A percentile compares a stretch with the other conserved stretches of the same genome.
phyloP scores from a whole-genome alignment of 1,284 basidiomycete species.

The Rhodotorula sp. region DNA sequence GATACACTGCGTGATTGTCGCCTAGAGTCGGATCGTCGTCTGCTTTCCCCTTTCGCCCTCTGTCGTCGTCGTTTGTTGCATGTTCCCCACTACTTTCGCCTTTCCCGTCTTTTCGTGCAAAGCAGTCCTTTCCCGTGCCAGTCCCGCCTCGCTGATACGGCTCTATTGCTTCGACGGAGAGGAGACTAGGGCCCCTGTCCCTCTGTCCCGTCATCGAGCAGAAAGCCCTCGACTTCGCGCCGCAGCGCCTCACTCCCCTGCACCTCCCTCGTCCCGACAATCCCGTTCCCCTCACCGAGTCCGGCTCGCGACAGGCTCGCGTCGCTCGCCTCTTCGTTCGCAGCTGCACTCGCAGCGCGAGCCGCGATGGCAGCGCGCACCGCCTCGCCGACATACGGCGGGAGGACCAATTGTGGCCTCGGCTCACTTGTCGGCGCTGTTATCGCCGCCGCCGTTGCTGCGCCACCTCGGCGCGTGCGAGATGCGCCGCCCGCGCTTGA shows the following conservation, averaged over 20 bases:
- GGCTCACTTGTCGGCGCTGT: not conserved
- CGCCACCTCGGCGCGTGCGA: not conserved
- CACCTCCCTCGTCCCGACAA: constrained; percentile 2
- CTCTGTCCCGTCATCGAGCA: constrained; percentile 9
- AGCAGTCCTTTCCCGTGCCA: too few relatives aligned
- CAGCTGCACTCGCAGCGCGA: too few relatives aligned
- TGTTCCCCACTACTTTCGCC: too few relatives aligned
- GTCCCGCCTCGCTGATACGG: too few relatives aligned
- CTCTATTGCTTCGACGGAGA: too few relatives aligned
- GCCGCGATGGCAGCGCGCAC: not conserved
- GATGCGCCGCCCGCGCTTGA: not conserved
- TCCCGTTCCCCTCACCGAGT: not conserved
- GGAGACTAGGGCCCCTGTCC: not conserved
- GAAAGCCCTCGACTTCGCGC: constrained; percentile 14
- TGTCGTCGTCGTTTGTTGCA: too few relatives aligned
- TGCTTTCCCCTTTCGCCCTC: too few relatives aligned
- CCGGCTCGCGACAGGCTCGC: too few relatives aligned
- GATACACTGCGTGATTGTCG: too few relatives aligned
- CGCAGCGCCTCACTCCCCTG: not conserved
- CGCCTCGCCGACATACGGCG: constrained; percentile 16
- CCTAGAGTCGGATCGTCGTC: too few relatives aligned
- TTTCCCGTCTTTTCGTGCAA: too few relatives aligned
- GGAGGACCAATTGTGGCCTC: constrained; percentile 1
- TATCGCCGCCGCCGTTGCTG: not conserved
- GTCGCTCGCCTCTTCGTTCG: not conserved